Percentiles rank a stretch among this genome's conserved stretches.
Evolutionary conservation across 192 early-diverging fungal species (phyloP).

Genomic region (Rhizophagus clarus): DNA sequence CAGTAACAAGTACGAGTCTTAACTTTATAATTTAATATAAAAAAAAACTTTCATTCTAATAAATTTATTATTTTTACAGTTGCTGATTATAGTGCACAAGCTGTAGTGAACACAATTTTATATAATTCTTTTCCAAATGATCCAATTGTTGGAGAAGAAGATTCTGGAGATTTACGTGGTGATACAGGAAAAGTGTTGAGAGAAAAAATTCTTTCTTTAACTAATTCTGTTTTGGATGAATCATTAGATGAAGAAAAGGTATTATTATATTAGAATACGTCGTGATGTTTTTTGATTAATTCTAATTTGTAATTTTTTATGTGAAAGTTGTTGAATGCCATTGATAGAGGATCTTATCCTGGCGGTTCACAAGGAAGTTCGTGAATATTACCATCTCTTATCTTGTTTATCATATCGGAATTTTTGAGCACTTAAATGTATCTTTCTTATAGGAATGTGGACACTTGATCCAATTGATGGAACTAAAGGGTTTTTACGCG

Average conservation of each 20-base stretch:
- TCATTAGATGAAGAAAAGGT: constrained; percentile 72
- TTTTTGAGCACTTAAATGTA: background rate
- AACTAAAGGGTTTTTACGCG: constrained; percentile 98
- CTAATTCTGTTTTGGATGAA: constrained; percentile 64
- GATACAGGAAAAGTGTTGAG: constrained; percentile 64
- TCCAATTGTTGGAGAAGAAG: constrained; percentile 96
- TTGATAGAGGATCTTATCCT: constrained; percentile 78
- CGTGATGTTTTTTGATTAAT: background rate
- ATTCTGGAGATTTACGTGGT: constrained; percentile 81
- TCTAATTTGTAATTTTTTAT: background rate
- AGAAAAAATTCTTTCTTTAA: constrained; percentile 80
- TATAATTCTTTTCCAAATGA: constrained; percentile 79
- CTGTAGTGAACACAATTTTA: constrained; percentile 86
- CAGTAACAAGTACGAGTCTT: constrained; percentile 76
- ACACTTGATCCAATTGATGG: constrained; percentile 92
- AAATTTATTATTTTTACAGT: constrained; percentile 48
- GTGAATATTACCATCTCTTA: background rate
- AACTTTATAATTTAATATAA: background rate
- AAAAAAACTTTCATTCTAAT: background rate
- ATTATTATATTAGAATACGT: constrained; percentile 10
- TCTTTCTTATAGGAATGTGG: constrained; percentile 62
- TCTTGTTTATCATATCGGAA: background rate
- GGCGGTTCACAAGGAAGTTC: constrained; percentile 28
- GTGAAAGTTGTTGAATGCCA: constrained; percentile 73
- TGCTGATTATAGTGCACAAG: constrained; percentile 95